Evolutionary conservation across 164 flowering plant species (phyloP).

Genomic region (Paratinospora sagittata): DNA sequence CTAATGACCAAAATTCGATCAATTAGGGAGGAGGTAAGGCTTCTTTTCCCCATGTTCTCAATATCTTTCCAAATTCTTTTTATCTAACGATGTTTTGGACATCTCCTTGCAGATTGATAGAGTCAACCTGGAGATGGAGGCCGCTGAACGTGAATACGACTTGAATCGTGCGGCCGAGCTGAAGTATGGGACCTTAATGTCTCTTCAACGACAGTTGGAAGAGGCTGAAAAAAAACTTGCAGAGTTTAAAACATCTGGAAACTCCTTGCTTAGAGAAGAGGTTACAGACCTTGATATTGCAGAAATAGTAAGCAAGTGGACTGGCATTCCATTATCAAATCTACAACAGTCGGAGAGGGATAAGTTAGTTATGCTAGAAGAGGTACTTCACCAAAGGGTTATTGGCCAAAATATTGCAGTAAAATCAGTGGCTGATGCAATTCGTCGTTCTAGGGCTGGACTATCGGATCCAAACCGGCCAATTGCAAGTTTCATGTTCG

Average conservation of each 20-base stretch:
- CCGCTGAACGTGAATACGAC: conserved; percentile 91
- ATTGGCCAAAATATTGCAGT: conserved; percentile 92
- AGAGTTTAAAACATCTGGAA: conserved; percentile 62
- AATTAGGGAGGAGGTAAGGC: conserved; percentile 79
- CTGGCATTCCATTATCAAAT: conserved; percentile 87
- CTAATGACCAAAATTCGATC: conserved; percentile 75
- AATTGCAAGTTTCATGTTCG: conserved; percentile 92
- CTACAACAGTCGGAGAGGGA: conserved; percentile 91
- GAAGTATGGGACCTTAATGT: conserved; percentile 76
- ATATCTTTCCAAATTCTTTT: background rate
- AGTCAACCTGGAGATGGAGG: conserved; percentile 91
- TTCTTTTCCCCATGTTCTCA: background rate
- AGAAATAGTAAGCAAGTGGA: conserved; percentile 93
- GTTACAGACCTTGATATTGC: conserved; percentile 89
- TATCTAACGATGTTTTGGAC: background rate
- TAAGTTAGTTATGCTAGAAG: conserved; percentile 62
- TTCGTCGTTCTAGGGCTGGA: conserved; percentile 88
- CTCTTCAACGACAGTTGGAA: conserved; percentile 76
- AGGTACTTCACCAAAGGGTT: conserved; percentile 76
- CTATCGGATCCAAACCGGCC: conserved; percentile 87
- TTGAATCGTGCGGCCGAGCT: conserved; percentile 92
- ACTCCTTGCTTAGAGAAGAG: conserved; percentile 78
- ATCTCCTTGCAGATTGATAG: conserved; percentile 62
- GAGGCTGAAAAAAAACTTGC: conserved; percentile 80
- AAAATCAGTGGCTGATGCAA: conserved; percentile 93